These are phyloP conservation scores for Osmanthus fragrans DNA, from an alignment of 257 asterid species.

Conservation along the genomic window DNA sequence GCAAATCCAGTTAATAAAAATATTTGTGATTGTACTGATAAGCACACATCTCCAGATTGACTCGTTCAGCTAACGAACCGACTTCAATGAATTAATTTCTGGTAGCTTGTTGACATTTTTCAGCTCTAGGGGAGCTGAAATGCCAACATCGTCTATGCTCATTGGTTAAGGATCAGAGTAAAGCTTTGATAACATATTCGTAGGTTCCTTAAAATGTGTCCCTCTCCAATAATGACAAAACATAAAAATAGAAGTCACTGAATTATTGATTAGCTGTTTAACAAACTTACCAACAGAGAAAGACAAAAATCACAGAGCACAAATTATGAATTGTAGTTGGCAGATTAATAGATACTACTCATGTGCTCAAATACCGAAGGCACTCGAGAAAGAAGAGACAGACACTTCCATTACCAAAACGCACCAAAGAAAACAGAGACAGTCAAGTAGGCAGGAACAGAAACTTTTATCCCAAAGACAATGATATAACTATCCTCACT, in stretches of 20 bases:
- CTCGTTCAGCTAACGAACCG: background rate
- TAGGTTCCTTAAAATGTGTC: background rate
- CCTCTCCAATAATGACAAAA: background rate
- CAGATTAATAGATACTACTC: background rate
- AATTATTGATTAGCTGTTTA: background rate
- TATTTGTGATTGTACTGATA: background rate
- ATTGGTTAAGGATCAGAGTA: background rate
- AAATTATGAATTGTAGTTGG: background rate
- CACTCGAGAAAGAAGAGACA: background rate
- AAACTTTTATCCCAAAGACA: background rate
- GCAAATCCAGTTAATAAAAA: background rate
- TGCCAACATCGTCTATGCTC: background rate
- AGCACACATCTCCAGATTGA: background rate
- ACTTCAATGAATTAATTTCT: background rate
- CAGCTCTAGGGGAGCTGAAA: background rate
- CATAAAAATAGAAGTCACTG: background rate
- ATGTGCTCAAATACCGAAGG: background rate
- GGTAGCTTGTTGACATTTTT: background rate
- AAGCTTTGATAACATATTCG: background rate
- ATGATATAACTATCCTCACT: slow-evolving; percentile 1
- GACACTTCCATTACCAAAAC: background rate
- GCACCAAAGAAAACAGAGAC: background rate
- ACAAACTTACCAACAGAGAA: background rate
- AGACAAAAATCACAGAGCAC: background rate
- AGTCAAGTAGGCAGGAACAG: background rate